Conservation (phyloP, 345 rosid species). For the Gossypium rotundifolium region DNA sequence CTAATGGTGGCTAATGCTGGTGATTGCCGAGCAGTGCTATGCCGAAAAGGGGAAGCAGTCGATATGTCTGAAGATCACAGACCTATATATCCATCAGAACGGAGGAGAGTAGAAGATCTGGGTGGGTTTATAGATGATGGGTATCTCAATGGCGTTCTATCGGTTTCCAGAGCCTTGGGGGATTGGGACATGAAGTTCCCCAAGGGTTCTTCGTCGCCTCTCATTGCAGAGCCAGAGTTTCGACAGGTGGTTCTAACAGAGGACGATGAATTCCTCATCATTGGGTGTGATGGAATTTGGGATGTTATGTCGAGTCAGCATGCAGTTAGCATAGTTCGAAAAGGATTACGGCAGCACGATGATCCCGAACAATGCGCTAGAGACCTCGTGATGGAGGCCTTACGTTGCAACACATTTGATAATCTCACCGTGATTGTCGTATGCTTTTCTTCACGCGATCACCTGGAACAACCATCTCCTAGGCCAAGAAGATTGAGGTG, state of each 20-base stretch:
- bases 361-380: conserved; percentile 65
- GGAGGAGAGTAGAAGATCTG: conserved; percentile 47
- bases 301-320: conserved; percentile 84
- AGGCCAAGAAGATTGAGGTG: conserved; percentile 41
- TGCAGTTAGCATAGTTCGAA: conserved; percentile 56
- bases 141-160: conserved; percentile 65
- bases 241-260: conserved; percentile 50
- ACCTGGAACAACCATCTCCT: conserved; percentile 28
- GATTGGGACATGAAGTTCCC: conserved; percentile 88
- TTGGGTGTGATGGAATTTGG: conserved; percentile 81
- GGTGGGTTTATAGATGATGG: conserved; percentile 71
- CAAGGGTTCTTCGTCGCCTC: conserved; percentile 56
- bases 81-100: conserved; percentile 59
- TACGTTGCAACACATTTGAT: conserved; percentile 51
- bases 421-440: conserved; percentile 74
- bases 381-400: conserved; percentile 78
- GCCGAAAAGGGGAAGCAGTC: conserved; percentile 64
- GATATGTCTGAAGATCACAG: conserved; percentile 84
- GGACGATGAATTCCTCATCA: conserved; percentile 84
- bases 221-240: conserved; percentile 76
- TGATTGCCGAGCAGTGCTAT: conserved; percentile 81
- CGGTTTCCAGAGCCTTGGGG: conserved; percentile 80
- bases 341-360: conserved; percentile 49
- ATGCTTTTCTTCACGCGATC: conserved; percentile 48
- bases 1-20: conserved; percentile 83